Conservation (phyloP, 768 basidiomycete genomes). For the Suillus subaureus region DNA sequence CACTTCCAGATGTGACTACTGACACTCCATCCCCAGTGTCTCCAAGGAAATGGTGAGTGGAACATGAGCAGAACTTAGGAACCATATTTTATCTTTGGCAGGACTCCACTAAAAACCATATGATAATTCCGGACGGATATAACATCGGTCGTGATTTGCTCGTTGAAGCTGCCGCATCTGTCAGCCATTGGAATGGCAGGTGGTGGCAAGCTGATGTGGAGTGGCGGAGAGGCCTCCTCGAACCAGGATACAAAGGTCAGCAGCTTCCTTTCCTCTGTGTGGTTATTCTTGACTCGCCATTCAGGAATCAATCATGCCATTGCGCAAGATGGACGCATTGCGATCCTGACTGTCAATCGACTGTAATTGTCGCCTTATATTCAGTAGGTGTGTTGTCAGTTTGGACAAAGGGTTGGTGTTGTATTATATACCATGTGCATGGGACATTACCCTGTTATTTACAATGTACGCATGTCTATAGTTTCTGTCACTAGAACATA, state of each 20-base stretch:
- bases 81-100: constrained; percentile 16
- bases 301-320: constrained; percentile 83
- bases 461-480: neutral
- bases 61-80: neutral
- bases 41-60: constrained; percentile 67
- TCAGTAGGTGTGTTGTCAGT: neutral
- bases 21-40: constrained; percentile 43
- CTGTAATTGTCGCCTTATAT: constrained; percentile 27
- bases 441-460: neutral
- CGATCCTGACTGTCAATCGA: constrained; percentile 70
- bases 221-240: constrained; percentile 70
- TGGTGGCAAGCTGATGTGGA: constrained; percentile 81
- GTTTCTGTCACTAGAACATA: neutral
- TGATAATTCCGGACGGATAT: constrained; percentile 77
- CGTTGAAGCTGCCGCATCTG: constrained; percentile 64
- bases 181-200: constrained; percentile 61
- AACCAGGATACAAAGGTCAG: constrained; percentile 68
- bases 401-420: constrained; percentile 4
- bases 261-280: neutral
- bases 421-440: constrained; percentile 1
- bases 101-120: constrained; percentile 68
- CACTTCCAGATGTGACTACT: neutral
- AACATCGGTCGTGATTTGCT: constrained; percentile 82
- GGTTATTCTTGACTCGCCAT: neutral
- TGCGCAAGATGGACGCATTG: constrained; percentile 76